Evolutionary conservation across 148 eudicot species (phyloP), one percentile per base, ranked within the genome.

Genomic region (Spergularia bocconei): DNA sequence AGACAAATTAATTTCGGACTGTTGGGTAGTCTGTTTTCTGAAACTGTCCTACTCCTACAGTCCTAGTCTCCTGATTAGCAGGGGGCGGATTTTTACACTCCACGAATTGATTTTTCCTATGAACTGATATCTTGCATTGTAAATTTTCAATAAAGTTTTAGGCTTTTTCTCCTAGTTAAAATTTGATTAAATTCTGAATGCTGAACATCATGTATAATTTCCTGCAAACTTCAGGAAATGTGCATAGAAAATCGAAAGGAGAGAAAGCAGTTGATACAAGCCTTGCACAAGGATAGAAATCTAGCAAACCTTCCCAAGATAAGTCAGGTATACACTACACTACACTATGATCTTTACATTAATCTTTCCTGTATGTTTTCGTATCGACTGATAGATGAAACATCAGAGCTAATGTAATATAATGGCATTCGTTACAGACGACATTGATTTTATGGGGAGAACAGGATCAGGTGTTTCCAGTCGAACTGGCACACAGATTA

Each of bases 401-500:
- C 64, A 52, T 16, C 63, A 14, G 13, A 72, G 51, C 50, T 78
- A 77, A 47, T 57, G 15, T 41, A 6, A 47, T 57, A 13, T 41
- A 6, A 52, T 72, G 23, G 63, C 62, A 9, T 25, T 79, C 17
- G 29, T 56, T 56, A 85, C 81, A 94, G 96, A 86, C 89, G 4
- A 90, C 96, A 12, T 80, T 90, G 70, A 87, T 94, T 21, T 77
- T 94, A 52, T 94, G 97, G 98, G 98, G 98, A 13, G 97, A 94
- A 20, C 74, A 90, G 1, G 98, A 94, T 84, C 86, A 83, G 69
- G 68, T 94, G 60, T 94, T 94, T 78, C 98, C 98, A 12, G 17
- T 88, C 17, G 97, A 91, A 79, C 83, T 94, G 82, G 97, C 86
- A 53, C 86, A 91, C 79, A 86, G 97, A 86, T 78, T 94, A 56